Evolutionary conservation across 352 stramenopile genomes (phyloP).

Genomic region (Thraustochytrium sp.): DNA sequence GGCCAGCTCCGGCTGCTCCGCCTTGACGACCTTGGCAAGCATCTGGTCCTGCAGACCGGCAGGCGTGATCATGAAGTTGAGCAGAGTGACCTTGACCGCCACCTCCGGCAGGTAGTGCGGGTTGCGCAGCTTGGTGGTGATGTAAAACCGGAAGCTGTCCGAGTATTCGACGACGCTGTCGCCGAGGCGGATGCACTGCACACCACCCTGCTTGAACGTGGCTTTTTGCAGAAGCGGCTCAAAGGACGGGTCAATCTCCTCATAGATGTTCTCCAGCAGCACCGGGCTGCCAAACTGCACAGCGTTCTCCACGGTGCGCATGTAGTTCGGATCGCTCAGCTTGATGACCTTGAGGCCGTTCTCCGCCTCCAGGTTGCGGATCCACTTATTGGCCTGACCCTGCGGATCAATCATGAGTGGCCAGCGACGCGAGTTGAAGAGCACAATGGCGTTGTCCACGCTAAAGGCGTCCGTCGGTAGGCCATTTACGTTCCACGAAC

Average conservation of each 20-base stretch:
- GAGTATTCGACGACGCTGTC: constrained; percentile 84
- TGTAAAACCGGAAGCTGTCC: constrained; percentile 85
- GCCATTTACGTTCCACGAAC: constrained; percentile 89
- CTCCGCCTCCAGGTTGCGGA: constrained; percentile 85
- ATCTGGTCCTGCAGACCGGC: constrained; percentile 92
- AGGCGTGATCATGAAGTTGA: constrained; percentile 95
- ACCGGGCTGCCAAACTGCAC: constrained; percentile 84
- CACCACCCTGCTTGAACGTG: constrained; percentile 85
- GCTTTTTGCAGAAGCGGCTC: constrained; percentile 86
- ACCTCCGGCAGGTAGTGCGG: constrained; percentile 90
- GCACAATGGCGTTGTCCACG: constrained; percentile 87
- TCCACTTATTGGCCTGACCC: constrained; percentile 89
- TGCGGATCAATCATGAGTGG: constrained; percentile 90
- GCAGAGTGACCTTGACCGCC: constrained; percentile 91
- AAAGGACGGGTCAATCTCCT: constrained; percentile 81
- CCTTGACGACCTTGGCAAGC: constrained; percentile 84
- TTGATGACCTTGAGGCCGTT: constrained; percentile 85
- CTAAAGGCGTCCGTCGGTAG: constrained; percentile 85
- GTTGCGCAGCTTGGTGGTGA: constrained; percentile 89
- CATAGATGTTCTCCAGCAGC: constrained; percentile 81
- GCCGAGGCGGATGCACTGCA: constrained; percentile 81
- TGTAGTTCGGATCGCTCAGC: constrained; percentile 60
- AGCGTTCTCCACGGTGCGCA: constrained; percentile 81
- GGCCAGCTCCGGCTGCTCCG: constrained; percentile 86
- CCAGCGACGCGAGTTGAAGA: constrained; percentile 86